Evolutionary conservation across 2,329 filamentous ascomycete species (phyloP).

Genomic region (Rugonectria rugulosa): DNA sequence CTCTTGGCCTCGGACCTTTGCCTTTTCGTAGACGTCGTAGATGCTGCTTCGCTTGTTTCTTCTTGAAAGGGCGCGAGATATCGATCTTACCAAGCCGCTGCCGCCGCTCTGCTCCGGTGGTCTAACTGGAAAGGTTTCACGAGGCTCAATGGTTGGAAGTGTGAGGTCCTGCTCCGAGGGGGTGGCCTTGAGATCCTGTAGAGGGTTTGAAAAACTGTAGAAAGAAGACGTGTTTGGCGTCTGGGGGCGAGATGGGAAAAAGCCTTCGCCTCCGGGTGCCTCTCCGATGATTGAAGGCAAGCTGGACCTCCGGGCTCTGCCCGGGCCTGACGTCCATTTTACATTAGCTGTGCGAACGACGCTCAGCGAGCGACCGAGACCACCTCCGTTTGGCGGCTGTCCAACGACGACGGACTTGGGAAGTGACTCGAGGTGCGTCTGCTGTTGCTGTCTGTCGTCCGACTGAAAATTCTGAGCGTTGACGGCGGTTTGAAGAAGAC

Average conservation of each 20-base stretch:
- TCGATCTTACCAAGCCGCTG: constrained; percentile 1
- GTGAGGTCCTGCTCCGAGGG: neutral
- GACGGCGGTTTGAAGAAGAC: constrained; percentile 7
- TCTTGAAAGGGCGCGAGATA: constrained; percentile 7
- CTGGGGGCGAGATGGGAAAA: neutral
- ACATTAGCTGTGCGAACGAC: constrained; percentile 15
- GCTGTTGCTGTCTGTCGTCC: neutral
- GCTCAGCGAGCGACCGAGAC: constrained; percentile 16
- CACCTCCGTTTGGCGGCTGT: neutral
- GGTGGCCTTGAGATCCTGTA: neutral
- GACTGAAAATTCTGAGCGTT: constrained; percentile 3
- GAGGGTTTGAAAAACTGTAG: constrained; percentile 4
- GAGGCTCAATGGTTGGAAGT: neutral
- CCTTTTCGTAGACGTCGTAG: constrained; percentile 18
- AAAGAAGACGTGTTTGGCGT: neutral
- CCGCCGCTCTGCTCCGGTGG: neutral
- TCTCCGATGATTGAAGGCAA: constrained; percentile 4
- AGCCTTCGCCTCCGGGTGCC: neutral
- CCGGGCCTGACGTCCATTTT: constrained; percentile 11
- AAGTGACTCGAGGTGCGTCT: constrained; percentile 8
- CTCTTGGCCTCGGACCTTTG: constrained; percentile 7
- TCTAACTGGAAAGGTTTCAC: neutral
- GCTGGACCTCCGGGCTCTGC: constrained; percentile 12
- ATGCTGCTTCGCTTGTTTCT: constrained; percentile 11
- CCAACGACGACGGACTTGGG: constrained; percentile 13